Percentiles rank a stretch among this genome's conserved stretches.
Evolutionary conservation across 1,139 yeast genomes (phyloP).

Genomic region (Meyerozyma elateridarum): DNA sequence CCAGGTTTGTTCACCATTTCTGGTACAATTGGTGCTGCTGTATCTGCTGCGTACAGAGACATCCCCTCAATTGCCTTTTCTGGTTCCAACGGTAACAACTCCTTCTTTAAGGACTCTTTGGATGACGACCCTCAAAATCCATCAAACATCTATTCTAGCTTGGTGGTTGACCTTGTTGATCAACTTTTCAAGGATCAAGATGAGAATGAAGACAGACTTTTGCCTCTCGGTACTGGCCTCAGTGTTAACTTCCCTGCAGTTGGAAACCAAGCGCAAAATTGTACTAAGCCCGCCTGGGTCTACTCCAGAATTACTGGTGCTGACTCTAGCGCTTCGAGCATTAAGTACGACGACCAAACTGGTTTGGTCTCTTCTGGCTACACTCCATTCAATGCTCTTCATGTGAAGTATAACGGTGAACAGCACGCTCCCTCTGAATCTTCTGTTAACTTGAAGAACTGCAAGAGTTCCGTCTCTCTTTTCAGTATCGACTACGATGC

Average conservation of each 20-base stretch:
- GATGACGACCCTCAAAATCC: slow-evolving; percentile 25
- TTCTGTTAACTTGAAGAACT: slow-evolving; percentile 17
- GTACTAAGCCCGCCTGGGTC: slow-evolving; percentile 35
- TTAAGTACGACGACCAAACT: slow-evolving; percentile 27
- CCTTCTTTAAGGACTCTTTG: slow-evolving; percentile 38
- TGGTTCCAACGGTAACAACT: slow-evolving; percentile 36
- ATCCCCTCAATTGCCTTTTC: slow-evolving; percentile 37
- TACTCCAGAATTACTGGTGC: slow-evolving; percentile 38
- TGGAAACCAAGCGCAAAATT: slow-evolving; percentile 27
- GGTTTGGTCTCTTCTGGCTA: slow-evolving; percentile 14
- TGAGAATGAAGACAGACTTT: slow-evolving; percentile 22
- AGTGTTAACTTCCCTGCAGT: slow-evolving; percentile 47
- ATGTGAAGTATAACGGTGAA: slow-evolving; percentile 29
- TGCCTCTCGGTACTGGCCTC: slow-evolving; percentile 44
- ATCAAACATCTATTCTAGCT: slow-evolving; percentile 38
- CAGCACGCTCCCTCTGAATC: slow-evolving; percentile 36
- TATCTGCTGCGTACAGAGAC: slow-evolving; percentile 39
- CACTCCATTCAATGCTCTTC: slow-evolving; percentile 15
- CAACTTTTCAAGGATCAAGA: slow-evolving; percentile 30
- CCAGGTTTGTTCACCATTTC: slow-evolving; percentile 34
- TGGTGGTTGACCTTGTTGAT: slow-evolving; percentile 35
- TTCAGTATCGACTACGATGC: slow-evolving; percentile 43
- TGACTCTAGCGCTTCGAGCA: slow-evolving; percentile 25
- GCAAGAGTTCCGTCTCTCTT: slow-evolving; percentile 34
- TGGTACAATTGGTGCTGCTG: slow-evolving; percentile 44